phyloP scores from a whole-genome alignment of 1,284 basidiomycete species.

The Schizopora paradoxa region DNA sequence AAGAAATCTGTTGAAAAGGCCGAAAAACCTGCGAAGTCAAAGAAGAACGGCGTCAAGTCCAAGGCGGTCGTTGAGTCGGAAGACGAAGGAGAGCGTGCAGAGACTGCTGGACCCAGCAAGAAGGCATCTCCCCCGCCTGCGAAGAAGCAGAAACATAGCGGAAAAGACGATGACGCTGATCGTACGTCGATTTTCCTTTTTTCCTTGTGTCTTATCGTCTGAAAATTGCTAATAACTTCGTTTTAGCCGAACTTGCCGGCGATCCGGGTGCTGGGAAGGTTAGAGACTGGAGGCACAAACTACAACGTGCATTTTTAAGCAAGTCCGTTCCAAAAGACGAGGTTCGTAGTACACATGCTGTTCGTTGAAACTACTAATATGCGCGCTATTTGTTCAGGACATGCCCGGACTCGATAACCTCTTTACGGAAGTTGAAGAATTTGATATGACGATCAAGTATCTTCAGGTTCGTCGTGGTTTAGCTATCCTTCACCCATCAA shows the following conservation, averaged over 20 bases:
- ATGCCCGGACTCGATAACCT: constrained; percentile 74
- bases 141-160: constrained; percentile 62
- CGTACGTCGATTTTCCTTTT: constrained; percentile 31
- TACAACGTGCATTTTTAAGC: constrained; percentile 84
- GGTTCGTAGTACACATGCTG: constrained; percentile 23
- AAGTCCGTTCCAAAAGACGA: constrained; percentile 51
- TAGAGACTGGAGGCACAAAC: constrained; percentile 84
- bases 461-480: constrained; percentile 51
- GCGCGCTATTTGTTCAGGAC: constrained; percentile 43
- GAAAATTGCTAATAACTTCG: constrained; percentile 4
- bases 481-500: neutral
- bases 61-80: constrained; percentile 70
- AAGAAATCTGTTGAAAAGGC: constrained; percentile 34
- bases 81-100: constrained; percentile 50
- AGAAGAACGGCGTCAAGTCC: constrained; percentile 57
- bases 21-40: constrained; percentile 40
- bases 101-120: constrained; percentile 48
- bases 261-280: constrained; percentile 76
- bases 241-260: constrained; percentile 39
- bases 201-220: constrained; percentile 15
- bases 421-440: constrained; percentile 81
- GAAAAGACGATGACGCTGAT: constrained; percentile 53
- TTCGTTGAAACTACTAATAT: constrained; percentile 9
- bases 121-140: constrained; percentile 54
- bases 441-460: constrained; percentile 84